A percentile compares a stretch with the other conserved stretches of the same genome.
Evolutionary conservation across 495 filamentous ascomycete genomes (phyloP).

Genomic region (Aspergillus nanangensis): DNA sequence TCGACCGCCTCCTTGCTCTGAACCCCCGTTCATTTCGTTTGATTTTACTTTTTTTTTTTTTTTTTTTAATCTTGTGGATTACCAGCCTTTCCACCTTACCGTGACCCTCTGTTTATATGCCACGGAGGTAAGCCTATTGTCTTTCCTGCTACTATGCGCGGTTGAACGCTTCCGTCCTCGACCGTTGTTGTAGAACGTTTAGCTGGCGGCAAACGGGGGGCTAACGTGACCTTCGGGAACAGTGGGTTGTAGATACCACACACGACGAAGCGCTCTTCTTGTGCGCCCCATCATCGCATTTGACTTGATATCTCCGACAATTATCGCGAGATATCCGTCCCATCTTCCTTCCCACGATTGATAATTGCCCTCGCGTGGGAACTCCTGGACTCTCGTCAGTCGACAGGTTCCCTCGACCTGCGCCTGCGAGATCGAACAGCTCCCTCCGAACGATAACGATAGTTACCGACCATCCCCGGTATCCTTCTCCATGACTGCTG

Average conservation of each 20-base stretch:
- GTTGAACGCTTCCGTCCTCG: not conserved
- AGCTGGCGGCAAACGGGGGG: slow-evolving; percentile 10
- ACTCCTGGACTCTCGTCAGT: not conserved
- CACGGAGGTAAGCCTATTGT: slow-evolving; percentile 7
- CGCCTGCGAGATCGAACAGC: slow-evolving; percentile 16
- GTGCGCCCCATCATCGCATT: not conserved
- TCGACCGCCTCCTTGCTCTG: slow-evolving; percentile 33
- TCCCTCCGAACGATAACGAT: not conserved
- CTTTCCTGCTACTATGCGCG: not conserved
- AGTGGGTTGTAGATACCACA: slow-evolving; percentile 11
- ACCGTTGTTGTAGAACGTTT: slow-evolving; percentile 4
- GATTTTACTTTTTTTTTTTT: not conserved
- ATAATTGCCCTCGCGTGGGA: too few relatives aligned
- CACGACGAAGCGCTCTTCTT: slow-evolving; percentile 6
- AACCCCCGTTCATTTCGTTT: slow-evolving; percentile 12
- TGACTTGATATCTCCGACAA: not conserved
- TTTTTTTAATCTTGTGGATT: not conserved
- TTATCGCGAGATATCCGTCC: too few relatives aligned
- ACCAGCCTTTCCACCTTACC: not conserved
- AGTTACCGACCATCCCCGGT: slow-evolving; percentile 14
- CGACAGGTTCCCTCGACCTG: slow-evolving; percentile 5
- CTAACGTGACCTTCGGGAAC: slow-evolving; percentile 19
- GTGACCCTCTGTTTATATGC: slow-evolving; percentile 2
- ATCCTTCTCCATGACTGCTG: slow-evolving; percentile 83
- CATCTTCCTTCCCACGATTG: too few relatives aligned